A percentile compares a stretch with the other conserved stretches of the same genome.
Conservation (phyloP, 2,329 filamentous ascomycete species). For the Trichoderma harzianum region DNA sequence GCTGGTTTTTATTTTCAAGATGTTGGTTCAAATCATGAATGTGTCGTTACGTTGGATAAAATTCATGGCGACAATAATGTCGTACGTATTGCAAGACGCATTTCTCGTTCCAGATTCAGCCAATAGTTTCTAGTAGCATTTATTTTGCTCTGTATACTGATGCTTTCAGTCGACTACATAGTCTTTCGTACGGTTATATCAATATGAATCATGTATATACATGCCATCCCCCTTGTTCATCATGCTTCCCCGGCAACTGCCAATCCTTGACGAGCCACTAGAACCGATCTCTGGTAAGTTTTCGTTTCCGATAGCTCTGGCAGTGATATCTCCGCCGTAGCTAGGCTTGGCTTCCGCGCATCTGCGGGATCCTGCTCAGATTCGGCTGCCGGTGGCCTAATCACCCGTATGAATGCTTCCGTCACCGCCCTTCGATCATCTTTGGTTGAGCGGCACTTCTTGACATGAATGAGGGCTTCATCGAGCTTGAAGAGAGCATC, state of each 20-base stretch:
- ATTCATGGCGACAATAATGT: not conserved
- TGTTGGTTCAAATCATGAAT: not conserved
- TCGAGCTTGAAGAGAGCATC: slow-evolving; percentile 26
- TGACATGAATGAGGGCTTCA: slow-evolving; percentile 26
- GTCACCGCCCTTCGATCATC: slow-evolving; percentile 21
- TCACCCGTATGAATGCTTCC: slow-evolving; percentile 24
- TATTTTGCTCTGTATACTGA: not conserved
- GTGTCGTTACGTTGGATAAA: not conserved
- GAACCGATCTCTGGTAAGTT: not conserved
- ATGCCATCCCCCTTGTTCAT: not conserved
- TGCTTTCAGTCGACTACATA: not conserved
- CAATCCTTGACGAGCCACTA: slow-evolving; percentile 5
- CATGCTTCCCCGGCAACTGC: slow-evolving; percentile 6
- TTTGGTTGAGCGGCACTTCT: slow-evolving; percentile 22
- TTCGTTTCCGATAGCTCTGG: not conserved
- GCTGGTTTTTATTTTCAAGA: not conserved
- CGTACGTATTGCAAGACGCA: not conserved
- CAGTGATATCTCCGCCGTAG: not conserved
- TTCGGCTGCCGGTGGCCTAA: slow-evolving; percentile 1
- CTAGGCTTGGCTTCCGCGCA: not conserved
- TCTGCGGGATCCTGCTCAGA: not conserved
- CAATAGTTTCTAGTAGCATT: not conserved
- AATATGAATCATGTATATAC: not conserved
- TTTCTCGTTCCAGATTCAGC: not conserved
- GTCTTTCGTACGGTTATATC: not conserved